Base-by-base conservation (phyloP, 2,329 filamentous ascomycete species). In the Aspergillus pseudoglaucus region DNA sequence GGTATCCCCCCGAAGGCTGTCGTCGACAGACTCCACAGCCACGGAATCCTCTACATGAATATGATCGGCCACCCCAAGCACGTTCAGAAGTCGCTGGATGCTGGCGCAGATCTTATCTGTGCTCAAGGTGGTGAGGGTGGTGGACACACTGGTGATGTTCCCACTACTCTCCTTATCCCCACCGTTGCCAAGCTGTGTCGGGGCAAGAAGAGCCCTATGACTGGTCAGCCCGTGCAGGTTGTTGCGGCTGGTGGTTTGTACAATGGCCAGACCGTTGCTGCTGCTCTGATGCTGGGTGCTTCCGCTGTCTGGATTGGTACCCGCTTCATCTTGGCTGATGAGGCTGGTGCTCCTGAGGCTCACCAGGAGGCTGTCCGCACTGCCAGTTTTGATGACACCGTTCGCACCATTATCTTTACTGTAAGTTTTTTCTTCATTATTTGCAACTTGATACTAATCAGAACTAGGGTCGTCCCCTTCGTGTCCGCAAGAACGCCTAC, bases 21-120 rank as follows among this genome's bases (percentile, higher is more conserved):
- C 50, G 90, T 98, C 63, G 90, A 97, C 57, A 86, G 82, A 67
- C 83, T 98, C 42, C 93, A 98, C 81, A 81, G 83, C 65, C 76
- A 83, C 63, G 90, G 90, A 58, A 81, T 98, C 59, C 80, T 95
- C 58, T 95, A 94, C 80, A 97, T 97, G 93, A 98, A 98, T 84
- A 98, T 98, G 93, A 90, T 98, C 68, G 93, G 93, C 58, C 93
- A 98, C 80, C 91, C 93, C 66, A 98, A 98, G 84, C 93, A 98
- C 76, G 91, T 95, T 55, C 81, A 89, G 74, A 98, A 97, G 80
- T 94, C 89, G 72, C 80, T 98, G 53, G 89, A 91, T 44, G 81
- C 90, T 50, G 93, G 90, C 57, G 88, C 84, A 60, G 93, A 98
- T 73, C 87, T 98, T 63, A 97, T 98, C 76, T 97, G 91, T 77